Evolutionary conservation across 2,329 filamentous ascomycete genomes (phyloP).

Genomic region (Cadophora gregata): DNA sequence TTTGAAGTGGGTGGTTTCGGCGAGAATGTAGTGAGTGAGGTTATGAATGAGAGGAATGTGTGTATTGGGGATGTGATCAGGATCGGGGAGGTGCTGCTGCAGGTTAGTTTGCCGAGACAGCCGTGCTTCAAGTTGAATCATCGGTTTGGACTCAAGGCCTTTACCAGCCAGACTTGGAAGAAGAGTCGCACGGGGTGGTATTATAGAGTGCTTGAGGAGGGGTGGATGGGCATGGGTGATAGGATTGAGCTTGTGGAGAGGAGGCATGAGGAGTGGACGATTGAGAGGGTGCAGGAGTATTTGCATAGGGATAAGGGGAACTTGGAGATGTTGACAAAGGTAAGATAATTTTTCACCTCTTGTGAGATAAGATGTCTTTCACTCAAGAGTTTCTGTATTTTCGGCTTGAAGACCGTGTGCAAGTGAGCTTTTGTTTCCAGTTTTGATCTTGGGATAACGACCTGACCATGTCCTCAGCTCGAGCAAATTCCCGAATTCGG

Average conservation of each 20-base stretch:
- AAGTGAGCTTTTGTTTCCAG: too few species aligned
- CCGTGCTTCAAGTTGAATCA: slow-evolving; percentile 75
- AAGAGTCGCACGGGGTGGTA: slow-evolving; percentile 69
- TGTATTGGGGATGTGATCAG: slow-evolving; percentile 68
- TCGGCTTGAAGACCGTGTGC: too few species aligned
- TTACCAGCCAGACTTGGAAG: slow-evolving; percentile 62
- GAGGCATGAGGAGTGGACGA: slow-evolving; percentile 63
- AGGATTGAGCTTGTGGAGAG: slow-evolving; percentile 61
- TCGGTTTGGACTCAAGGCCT: slow-evolving; percentile 67
- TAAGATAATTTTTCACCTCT: neutral
- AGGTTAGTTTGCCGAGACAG: slow-evolving; percentile 66
- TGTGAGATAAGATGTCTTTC: too few species aligned
- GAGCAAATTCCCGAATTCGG: slow-evolving; percentile 44
- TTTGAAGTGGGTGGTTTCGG: slow-evolving; percentile 67
- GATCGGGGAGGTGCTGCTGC: slow-evolving; percentile 56
- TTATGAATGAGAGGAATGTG: slow-evolving; percentile 67
- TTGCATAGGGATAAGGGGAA: slow-evolving; percentile 60
- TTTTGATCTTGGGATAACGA: neutral
- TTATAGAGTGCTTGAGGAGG: slow-evolving; percentile 64
- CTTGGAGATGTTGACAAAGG: slow-evolving; percentile 55
- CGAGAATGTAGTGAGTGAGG: slow-evolving; percentile 64
- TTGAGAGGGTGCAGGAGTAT: slow-evolving; percentile 67
- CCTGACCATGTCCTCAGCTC: slow-evolving; percentile 44
- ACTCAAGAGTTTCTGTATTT: too few species aligned
- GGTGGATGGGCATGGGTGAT: slow-evolving; percentile 61